phyloP scores from a whole-genome alignment of 352 stramenopile species.

The Pythium dissimile region DNA sequence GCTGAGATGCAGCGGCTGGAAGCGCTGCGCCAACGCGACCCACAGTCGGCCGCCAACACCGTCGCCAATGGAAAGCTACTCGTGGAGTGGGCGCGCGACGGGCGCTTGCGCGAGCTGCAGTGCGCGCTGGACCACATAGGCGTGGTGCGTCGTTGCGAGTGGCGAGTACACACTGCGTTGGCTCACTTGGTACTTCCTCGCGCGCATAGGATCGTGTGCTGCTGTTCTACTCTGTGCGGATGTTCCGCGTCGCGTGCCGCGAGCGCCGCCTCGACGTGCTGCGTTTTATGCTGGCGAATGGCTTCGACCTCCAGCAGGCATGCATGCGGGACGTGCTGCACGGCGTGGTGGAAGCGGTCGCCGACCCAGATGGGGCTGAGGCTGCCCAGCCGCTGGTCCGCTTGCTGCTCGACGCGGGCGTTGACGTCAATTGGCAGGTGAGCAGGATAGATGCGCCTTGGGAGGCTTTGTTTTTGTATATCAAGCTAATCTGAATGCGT shows the following conservation, averaged over 20 bases:
- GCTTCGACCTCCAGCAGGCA: constrained; percentile 59
- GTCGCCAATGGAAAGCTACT: constrained; percentile 66
- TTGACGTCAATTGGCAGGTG: constrained; percentile 77
- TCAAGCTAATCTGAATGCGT: neutral
- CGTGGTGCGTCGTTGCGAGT: constrained; percentile 27
- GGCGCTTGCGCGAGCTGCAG: constrained; percentile 51
- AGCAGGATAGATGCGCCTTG: neutral
- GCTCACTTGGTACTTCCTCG: no score
- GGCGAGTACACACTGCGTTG: no score
- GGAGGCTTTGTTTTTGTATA: neutral
- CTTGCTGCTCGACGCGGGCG: constrained; percentile 54
- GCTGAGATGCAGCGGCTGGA: constrained; percentile 64
- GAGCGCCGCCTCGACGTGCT: constrained; percentile 49
- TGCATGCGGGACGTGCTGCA: constrained; percentile 57
- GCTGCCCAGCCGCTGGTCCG: constrained; percentile 45
- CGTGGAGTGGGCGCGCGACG: constrained; percentile 38
- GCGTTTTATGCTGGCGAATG: constrained; percentile 57
- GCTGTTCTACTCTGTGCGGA: constrained; percentile 60
- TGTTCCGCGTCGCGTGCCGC: constrained; percentile 61
- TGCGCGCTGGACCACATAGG: constrained; percentile 42
- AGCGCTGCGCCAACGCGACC: constrained; percentile 35
- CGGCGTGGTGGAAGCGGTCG: constrained; percentile 36
- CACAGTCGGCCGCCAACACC: constrained; percentile 50
- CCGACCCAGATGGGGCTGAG: constrained; percentile 28
- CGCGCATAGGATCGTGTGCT: constrained; percentile 36